Evolutionary conservation across 768 basidiomycete genomes (phyloP), one percentile per base, ranked within the genome.

Genomic region (Suillus occidentalis): DNA sequence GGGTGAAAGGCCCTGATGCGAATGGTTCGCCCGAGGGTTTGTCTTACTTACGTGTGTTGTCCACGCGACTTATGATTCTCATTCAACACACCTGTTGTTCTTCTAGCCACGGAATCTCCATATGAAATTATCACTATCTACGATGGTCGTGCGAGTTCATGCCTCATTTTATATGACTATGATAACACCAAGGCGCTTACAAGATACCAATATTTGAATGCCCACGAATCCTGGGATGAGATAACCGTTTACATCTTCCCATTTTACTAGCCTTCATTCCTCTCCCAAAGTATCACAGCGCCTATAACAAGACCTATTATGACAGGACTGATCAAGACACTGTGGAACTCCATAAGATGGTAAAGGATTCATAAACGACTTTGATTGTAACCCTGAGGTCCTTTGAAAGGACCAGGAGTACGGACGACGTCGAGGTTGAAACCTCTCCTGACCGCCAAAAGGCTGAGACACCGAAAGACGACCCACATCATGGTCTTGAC

Each of bases 401-500:
- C 9, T 31, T 52, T 52, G 13, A 31, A 52, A 52, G 28, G 28
- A 31, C 50, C 16, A 8, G 50, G 25, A 52, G 50, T 52, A 31
- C 50, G 8, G 25, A 25, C 25, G 28, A 52, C 40, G 40, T 42
- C 16, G 40, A 42, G 40, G 40, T 6, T 31, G 16, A 28, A 52
- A 18, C 9, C 25, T 22, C 47, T 47, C 49, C 14, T 50, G 12
- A 8, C 13, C n/a, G 2, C 56, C 36, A 57, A 22, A 25, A 22
- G 37, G 25, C 56, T 25, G 22, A 37, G 22, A 57, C 56, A 57
- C 36, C 42, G 31, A 63, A 62, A 55, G 81, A 84, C 63, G 87
- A 88, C 68, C 85, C 85, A 22, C 87, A 87, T 5, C n/a, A 5
- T 49, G 47, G 6, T 70, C 80, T 87, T 13, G 81, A 82, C 0